Conservation (phyloP, 371 early-diverging fungal species). For the Mucor irregularis region DNA sequence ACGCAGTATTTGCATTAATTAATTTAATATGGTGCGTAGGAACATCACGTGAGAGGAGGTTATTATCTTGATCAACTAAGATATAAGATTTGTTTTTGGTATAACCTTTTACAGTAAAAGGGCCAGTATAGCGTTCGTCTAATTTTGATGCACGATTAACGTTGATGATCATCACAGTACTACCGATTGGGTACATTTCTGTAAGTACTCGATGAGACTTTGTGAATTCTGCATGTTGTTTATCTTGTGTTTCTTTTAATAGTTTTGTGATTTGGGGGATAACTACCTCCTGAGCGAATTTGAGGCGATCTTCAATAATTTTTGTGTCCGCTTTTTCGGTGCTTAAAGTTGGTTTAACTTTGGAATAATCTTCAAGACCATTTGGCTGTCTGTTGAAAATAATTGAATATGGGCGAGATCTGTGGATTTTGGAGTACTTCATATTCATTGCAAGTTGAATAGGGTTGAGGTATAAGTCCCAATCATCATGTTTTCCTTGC, state of each 20-base stretch:
- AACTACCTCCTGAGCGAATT: neutral
- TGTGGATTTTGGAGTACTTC: conserved; percentile 1
- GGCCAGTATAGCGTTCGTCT: neutral
- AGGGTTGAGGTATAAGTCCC: conserved; percentile 2
- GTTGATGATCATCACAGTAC: conserved; percentile 6
- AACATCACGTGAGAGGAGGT: conserved; percentile 1
- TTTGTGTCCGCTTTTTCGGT: neutral
- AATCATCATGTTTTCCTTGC: neutral
- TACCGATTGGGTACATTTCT: neutral
- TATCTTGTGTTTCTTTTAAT: neutral
- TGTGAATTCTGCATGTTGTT: neutral
- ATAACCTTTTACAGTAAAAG: neutral
- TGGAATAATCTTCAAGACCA: conserved; percentile 3
- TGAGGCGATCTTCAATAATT: neutral
- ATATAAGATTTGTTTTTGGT: neutral
- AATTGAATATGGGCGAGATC: neutral
- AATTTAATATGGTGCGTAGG: conserved; percentile 7
- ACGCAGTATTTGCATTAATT: neutral
- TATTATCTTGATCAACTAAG: neutral
- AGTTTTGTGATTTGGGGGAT: neutral
- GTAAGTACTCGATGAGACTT: neutral
- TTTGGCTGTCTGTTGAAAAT: conserved; percentile 15
- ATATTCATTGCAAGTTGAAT: conserved; percentile 5
- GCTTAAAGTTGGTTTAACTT: neutral
- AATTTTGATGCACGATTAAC: neutral